Evolutionary conservation across 73 alveolate genomes (phyloP), one percentile per base, ranked within the genome.

Genomic region (Symbiodinium pilosum): DNA sequence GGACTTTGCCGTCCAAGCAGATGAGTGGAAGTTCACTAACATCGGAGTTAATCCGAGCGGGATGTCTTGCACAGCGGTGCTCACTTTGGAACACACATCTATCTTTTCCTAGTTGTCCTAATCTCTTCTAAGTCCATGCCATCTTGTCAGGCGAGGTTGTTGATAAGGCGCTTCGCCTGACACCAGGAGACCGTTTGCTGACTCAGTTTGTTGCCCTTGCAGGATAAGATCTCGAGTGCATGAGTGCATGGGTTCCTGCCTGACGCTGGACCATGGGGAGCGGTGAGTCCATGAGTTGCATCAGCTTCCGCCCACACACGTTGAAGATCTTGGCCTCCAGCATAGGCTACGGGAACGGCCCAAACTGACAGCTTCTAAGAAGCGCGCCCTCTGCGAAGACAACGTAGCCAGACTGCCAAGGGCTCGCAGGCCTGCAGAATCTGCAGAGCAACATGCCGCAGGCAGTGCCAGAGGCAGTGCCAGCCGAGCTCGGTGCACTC

Each of bases 231-330:
- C n/a, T 40, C 16, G 12, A 7, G n/a, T 32, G 30, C 84, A 24
- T 39, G 30, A 7, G n/a, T n/a, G n/a, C n/a, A n/a, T n/a, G n/a
- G n/a, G n/a, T n/a, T n/a, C 36, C 18, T 0, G 97, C 97, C 97
- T 91, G 97, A 42, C 97, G 97, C 39, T 91, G 97, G 73, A 91
- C 97, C 97, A 91, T 91, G 54, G 97, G 97, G 81, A 56, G 97
- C 3, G 97, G 97, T 4, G 97, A 91, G 43, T 36, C 39, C 97
- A 91, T 91, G 42, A 91, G 54, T 36, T 68, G 87, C 97, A 69
- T 68, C 88, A 91, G 54, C 54, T 91, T 85, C 21, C 97, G 97
- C 0, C 97, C 97, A 34, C 97, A 91, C 11, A 91, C 97, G 87
- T 91, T 85, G 68, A 91, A 91, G 97, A 91, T 91, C 97, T 69